Percentiles rank a stretch among this genome's conserved stretches.
phyloP scores from a whole-genome alignment of 768 basidiomycete genomes.

The Mycena sanguinolenta region DNA sequence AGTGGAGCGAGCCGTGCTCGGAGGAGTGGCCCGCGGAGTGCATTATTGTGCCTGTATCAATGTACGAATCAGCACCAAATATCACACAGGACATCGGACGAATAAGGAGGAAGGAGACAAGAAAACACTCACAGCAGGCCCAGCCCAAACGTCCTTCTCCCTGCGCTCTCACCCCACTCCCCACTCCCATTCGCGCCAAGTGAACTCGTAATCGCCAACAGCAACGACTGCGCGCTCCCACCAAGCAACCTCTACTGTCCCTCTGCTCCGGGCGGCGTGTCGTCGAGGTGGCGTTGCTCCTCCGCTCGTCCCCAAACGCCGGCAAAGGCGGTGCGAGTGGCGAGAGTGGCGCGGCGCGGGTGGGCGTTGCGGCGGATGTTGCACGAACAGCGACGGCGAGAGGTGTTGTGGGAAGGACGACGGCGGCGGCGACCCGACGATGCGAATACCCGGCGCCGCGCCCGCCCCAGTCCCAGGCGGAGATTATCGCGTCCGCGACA shows the following conservation, averaged over 20 bases:
- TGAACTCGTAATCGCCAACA: slow-evolving; percentile 5
- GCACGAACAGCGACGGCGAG: too few relatives aligned
- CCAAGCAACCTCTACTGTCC: slow-evolving; percentile 32
- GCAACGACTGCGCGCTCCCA: slow-evolving; percentile 15
- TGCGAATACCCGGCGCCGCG: too few relatives aligned
- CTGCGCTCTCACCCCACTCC: slow-evolving; percentile 10
- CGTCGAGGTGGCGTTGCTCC: slow-evolving; percentile 21
- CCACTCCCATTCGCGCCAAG: neutral
- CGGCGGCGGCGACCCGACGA: too few relatives aligned
- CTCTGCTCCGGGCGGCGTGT: slow-evolving; percentile 37
- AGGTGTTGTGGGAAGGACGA: too few relatives aligned
- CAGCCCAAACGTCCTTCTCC: slow-evolving; percentile 31
- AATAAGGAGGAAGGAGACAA: neutral
- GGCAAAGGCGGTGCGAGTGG: too few relatives aligned
- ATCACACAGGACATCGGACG: too few relatives aligned
- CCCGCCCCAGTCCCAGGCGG: too few relatives aligned
- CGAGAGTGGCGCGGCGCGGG: too few relatives aligned
- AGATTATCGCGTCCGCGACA: too few relatives aligned
- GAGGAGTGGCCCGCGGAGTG: slow-evolving; percentile 17
- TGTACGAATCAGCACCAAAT: neutral
- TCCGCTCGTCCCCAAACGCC: too few relatives aligned
- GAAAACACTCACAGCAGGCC: neutral
- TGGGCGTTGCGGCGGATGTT: too few relatives aligned
- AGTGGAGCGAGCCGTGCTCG: slow-evolving; percentile 38
- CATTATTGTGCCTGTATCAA: slow-evolving; percentile 27